Evolutionary conservation across 2,329 filamentous ascomycete species (phyloP).

Genomic region (Diaporthe citriasiana): DNA sequence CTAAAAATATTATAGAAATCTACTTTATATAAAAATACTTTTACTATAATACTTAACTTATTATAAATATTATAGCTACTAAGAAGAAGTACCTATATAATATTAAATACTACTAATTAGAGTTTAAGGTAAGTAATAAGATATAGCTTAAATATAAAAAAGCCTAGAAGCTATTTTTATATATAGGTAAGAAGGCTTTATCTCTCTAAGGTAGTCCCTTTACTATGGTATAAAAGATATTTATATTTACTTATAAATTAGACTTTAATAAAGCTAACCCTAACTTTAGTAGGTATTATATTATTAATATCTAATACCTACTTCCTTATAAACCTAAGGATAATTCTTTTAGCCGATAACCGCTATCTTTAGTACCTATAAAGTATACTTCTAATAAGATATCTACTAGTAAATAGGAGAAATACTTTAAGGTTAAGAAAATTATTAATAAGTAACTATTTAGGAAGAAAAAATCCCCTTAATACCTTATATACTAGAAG

Average conservation of each 20-base stretch:
- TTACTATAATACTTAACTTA: conserved; percentile 6
- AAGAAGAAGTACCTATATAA: background rate
- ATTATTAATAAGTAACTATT: background rate
- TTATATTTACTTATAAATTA: background rate
- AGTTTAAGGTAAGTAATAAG: background rate
- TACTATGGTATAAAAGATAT: background rate
- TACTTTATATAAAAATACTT: no score
- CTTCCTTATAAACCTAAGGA: background rate
- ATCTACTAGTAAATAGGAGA: background rate
- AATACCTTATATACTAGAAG: background rate
- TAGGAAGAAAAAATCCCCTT: background rate
- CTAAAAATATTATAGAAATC: no score
- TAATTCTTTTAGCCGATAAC: background rate
- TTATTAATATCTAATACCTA: background rate
- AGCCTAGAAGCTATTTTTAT: background rate
- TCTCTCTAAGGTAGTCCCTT: background rate
- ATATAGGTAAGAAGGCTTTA: background rate
- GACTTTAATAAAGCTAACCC: background rate
- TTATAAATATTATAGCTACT: background rate
- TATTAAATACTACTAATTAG: background rate
- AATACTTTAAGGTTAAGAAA: background rate
- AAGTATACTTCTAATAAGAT: background rate
- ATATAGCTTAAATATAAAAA: background rate
- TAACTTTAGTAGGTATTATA: background rate
- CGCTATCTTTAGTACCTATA: background rate